Conservation (phyloP, 352 stramenopile species). For the Pythium diclinum region DNA sequence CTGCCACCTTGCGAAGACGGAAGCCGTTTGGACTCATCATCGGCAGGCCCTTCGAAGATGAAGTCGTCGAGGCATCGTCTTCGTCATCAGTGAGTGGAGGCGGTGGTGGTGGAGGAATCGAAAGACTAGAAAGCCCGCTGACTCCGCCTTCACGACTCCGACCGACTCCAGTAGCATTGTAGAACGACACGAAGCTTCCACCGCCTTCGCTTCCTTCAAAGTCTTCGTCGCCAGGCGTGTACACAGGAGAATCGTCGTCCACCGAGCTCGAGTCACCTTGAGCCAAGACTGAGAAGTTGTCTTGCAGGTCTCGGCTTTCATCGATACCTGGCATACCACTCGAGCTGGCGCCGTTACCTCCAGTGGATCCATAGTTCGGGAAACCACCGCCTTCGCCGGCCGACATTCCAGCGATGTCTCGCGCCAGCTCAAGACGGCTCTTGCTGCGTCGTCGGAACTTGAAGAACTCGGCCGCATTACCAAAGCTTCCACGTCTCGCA, state of each 20-base stretch:
- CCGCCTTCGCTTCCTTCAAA: slow-evolving; percentile 56
- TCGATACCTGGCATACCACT: slow-evolving; percentile 69
- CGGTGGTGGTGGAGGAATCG: slow-evolving; percentile 63
- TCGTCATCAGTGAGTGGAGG: slow-evolving; percentile 62
- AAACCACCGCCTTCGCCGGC: slow-evolving; percentile 45
- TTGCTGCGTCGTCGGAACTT: slow-evolving; percentile 86
- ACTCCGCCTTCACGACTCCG: slow-evolving; percentile 25
- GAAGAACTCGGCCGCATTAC: slow-evolving; percentile 83
- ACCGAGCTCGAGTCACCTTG: slow-evolving; percentile 37
- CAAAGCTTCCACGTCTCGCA: slow-evolving; percentile 68
- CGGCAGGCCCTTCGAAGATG: slow-evolving; percentile 58
- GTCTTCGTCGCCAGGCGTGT: slow-evolving; percentile 67
- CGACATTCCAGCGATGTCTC: slow-evolving; percentile 51
- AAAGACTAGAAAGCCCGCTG: slow-evolving; percentile 45
- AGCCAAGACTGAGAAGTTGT: slow-evolving; percentile 38
- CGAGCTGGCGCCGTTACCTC: slow-evolving; percentile 17
- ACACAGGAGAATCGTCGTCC: slow-evolving; percentile 27
- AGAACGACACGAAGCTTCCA: slow-evolving; percentile 79
- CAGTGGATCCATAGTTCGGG: slow-evolving; percentile 50
- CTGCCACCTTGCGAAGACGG: slow-evolving; percentile 70
- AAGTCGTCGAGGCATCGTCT: slow-evolving; percentile 56
- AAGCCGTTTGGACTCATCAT: slow-evolving; percentile 86
- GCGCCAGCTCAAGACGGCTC: slow-evolving; percentile 73
- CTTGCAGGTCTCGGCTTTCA: slow-evolving; percentile 50
- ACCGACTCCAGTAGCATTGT: slow-evolving; percentile 50